phyloP scores from a whole-genome alignment of 78 protist species.

The Speleostelium caveatum region DNA sequence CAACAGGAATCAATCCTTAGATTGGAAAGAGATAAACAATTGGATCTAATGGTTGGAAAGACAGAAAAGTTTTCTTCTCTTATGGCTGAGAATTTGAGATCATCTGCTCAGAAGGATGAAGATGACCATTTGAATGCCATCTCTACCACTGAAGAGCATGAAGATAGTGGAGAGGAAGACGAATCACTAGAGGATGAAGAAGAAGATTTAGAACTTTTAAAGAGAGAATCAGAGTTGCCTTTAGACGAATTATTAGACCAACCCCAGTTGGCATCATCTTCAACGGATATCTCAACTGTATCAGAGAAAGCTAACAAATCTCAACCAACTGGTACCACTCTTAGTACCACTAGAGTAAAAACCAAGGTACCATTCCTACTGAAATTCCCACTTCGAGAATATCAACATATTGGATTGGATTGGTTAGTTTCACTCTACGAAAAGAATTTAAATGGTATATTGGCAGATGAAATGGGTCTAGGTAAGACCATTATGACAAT shows the following conservation, averaged over 20 bases:
- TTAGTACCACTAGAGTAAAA: conserved; percentile 78
- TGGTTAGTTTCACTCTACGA: conserved; percentile 94
- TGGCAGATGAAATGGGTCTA: conserved; percentile 97
- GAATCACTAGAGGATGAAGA: conserved; percentile 6
- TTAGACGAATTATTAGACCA: conserved; percentile 16
- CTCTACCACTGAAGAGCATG: conserved; percentile 30
- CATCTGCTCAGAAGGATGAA: conserved; percentile 2
- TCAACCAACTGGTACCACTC: conserved; percentile 90
- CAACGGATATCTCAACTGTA: background rate
- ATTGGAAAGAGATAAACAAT: conserved; percentile 73
- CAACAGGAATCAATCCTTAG: conserved; percentile 6
- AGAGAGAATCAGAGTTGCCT: conserved; percentile 32
- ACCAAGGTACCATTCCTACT: conserved; percentile 89
- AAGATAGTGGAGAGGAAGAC: conserved; percentile 27
- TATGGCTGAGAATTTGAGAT: conserved; percentile 69
- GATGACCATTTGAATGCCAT: conserved; percentile 7
- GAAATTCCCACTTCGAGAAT: conserved; percentile 84
- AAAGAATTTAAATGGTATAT: conserved; percentile 91
- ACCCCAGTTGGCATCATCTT: too few relatives aligned
- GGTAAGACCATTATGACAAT: conserved; percentile 98
- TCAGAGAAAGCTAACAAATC: conserved; percentile 16
- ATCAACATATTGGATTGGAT: conserved; percentile 93
- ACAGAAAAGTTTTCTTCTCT: conserved; percentile 71
- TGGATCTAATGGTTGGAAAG: conserved; percentile 87
- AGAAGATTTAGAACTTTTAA: conserved; percentile 5